Percentiles rank a stretch among this genome's conserved stretches.
These are phyloP conservation scores for Macrolepiota fuliginosa DNA, from an alignment of 768 basidiomycete species.

Conservation along the genomic window DNA sequence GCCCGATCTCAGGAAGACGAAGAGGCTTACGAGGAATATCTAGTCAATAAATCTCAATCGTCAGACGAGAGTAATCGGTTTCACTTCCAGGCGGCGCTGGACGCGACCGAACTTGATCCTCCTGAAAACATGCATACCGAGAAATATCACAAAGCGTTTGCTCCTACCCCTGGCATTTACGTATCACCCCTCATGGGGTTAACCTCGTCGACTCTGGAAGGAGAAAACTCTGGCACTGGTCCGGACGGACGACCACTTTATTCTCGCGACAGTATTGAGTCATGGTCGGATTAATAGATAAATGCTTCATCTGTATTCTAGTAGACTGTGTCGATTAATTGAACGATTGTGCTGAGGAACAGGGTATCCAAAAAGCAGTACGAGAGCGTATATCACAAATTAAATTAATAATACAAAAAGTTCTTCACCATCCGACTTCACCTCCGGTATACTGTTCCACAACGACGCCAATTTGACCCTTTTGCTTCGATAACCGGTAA, in stretches of 20 bases:
- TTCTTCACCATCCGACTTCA: conserved; percentile 67
- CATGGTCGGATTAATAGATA: conserved; percentile 25
- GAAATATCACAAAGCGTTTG: conserved; percentile 20
- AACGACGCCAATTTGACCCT: conserved; percentile 53
- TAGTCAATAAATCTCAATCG: neutral
- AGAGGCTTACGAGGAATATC: neutral
- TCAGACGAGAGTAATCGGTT: neutral
- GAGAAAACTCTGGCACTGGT: neutral
- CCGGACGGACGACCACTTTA: conserved; percentile 17
- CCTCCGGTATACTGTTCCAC: conserved; percentile 60
- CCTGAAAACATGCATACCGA: neutral
- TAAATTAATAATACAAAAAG: neutral
- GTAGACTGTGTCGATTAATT: neutral
- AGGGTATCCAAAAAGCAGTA: conserved; percentile 12
- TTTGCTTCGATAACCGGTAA: conserved; percentile 64
- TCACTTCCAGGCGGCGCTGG: neutral
- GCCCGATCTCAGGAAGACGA: neutral
- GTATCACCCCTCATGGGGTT: conserved; percentile 30
- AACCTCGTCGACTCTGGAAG: neutral
- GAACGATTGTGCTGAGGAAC: neutral
- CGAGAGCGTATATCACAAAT: conserved; percentile 6
- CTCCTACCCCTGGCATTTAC: conserved; percentile 35
- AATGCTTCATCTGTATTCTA: neutral
- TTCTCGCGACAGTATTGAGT: conserved; percentile 38
- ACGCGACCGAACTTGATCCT: neutral